These are phyloP conservation scores for Proliferodiscus dingleyae DNA, from an alignment of 2,329 filamentous ascomycete species.

Conservation along the genomic window DNA sequence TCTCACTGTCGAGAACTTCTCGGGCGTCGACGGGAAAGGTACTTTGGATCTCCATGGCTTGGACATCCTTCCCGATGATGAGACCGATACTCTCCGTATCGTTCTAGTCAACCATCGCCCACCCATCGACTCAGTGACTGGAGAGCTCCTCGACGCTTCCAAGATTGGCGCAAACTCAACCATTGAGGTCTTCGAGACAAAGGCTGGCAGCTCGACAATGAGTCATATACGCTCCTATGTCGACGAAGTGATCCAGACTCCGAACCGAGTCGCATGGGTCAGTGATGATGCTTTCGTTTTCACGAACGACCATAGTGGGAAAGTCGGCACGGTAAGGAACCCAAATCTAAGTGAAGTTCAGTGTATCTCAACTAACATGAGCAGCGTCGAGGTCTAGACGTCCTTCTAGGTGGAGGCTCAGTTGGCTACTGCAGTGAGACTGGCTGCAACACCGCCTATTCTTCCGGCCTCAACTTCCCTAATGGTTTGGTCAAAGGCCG, in stretches of 20 bases:
- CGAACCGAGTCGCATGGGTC: constrained; percentile 34
- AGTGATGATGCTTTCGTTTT: constrained; percentile 33
- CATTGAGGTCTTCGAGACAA: constrained; percentile 33
- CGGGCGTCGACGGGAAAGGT: constrained; percentile 23
- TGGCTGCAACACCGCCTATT: constrained; percentile 26
- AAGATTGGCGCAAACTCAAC: constrained; percentile 34
- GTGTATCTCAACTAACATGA: background rate
- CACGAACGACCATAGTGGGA: constrained; percentile 34
- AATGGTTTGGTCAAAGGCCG: constrained; percentile 32
- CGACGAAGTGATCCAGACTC: constrained; percentile 30
- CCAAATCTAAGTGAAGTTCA: background rate
- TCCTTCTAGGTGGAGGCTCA: constrained; percentile 28
- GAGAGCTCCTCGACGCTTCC: constrained; percentile 28
- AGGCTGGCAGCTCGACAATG: constrained; percentile 23
- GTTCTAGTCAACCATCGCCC: constrained; percentile 34
- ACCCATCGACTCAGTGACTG: constrained; percentile 29
- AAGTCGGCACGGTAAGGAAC: constrained; percentile 26
- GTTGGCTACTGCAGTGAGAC: constrained; percentile 28
- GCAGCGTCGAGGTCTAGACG: constrained; percentile 26
- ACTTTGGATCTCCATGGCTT: constrained; percentile 32
- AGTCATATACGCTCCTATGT: constrained; percentile 31
- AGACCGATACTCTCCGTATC: constrained; percentile 24
- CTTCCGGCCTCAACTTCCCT: constrained; percentile 25
- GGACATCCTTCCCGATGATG: constrained; percentile 27
- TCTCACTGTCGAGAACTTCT: constrained; percentile 21